Conservation (phyloP, 2,329 filamentous ascomycete genomes). For the Aotearoamyces nothofagi region DNA sequence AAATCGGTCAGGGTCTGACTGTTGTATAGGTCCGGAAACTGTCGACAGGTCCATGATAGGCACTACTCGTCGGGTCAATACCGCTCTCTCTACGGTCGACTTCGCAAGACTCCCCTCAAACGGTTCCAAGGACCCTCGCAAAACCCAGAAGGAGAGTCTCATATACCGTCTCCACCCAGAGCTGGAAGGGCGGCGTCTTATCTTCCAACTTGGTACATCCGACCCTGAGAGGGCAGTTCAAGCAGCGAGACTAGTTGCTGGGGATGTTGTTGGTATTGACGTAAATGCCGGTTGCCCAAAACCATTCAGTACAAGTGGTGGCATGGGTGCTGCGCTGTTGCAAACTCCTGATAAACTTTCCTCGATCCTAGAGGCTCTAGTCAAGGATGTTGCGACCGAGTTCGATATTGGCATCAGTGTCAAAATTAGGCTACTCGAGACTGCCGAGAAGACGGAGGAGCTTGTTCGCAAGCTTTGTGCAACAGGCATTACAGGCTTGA, state of each 20-base stretch:
- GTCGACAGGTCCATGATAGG: conserved; percentile 88
- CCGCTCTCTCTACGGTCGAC: conserved; percentile 65
- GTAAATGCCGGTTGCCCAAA: conserved; percentile 98
- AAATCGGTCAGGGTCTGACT: neutral
- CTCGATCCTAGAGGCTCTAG: conserved; percentile 69
- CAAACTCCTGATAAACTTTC: conserved; percentile 71
- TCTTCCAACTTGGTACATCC: conserved; percentile 88
- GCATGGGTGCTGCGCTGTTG: conserved; percentile 90
- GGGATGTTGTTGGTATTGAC: conserved; percentile 84
- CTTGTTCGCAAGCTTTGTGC: conserved; percentile 65
- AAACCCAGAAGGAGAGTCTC: conserved; percentile 44
- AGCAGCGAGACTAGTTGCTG: conserved; percentile 71
- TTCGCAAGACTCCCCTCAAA: conserved; percentile 67
- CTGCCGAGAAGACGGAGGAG: conserved; percentile 56
- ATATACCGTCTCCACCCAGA: conserved; percentile 76
- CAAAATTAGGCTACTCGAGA: conserved; percentile 83
- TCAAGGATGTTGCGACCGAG: conserved; percentile 59
- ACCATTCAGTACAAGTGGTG: conserved; percentile 81
- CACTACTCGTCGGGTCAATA: conserved; percentile 62
- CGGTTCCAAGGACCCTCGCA: conserved; percentile 39
- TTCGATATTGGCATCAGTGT: conserved; percentile 90
- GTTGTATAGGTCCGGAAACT: conserved; percentile 63
- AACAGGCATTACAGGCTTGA: conserved; percentile 85
- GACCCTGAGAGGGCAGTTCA: conserved; percentile 69
- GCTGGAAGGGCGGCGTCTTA: conserved; percentile 57